phyloP scores from a whole-genome alignment of 2,329 filamentous ascomycete genomes.

The Aspergillus japonicus region DNA sequence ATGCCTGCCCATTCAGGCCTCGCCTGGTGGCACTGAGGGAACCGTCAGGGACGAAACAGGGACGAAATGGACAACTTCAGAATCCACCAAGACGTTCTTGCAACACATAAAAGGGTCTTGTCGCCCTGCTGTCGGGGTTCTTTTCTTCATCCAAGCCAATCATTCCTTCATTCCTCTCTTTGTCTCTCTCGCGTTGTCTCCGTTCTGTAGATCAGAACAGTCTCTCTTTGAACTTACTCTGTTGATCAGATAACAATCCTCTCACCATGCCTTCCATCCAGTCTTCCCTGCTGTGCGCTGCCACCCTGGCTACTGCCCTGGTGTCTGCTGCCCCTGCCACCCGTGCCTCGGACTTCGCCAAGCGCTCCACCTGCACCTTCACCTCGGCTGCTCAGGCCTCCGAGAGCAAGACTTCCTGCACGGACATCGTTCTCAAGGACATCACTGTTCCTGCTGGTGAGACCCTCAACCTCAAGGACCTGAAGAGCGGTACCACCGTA shows the following conservation, averaged over 20 bases:
- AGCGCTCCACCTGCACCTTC: slow-evolving; percentile 8
- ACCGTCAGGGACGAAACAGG: neutral
- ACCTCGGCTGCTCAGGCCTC: slow-evolving; percentile 3
- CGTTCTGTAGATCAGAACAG: slow-evolving; percentile 9
- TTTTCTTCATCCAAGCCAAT: slow-evolving; percentile 1
- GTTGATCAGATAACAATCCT: slow-evolving; percentile 4
- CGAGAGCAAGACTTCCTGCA: slow-evolving; percentile 6
- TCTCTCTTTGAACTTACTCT: slow-evolving; percentile 1
- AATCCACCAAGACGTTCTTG: neutral
- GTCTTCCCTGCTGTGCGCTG: neutral
- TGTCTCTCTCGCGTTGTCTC: neutral
- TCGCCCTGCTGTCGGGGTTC: neutral
- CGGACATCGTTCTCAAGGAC: slow-evolving; percentile 5
- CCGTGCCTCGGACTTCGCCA: slow-evolving; percentile 1
- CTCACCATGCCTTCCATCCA: slow-evolving; percentile 5
- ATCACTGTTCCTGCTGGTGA: slow-evolving; percentile 6
- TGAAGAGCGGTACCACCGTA: slow-evolving; percentile 47
- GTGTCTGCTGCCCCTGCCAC: slow-evolving; percentile 5
- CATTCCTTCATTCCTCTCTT: neutral
- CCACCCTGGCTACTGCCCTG: slow-evolving; percentile 2
- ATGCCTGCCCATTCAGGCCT: neutral
- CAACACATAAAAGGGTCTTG: neutral
- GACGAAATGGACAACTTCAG: neutral
- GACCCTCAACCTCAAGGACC: slow-evolving; percentile 13
- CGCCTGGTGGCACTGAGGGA: neutral